Evolutionary conservation across 2,329 filamentous ascomycete species (phyloP).

Genomic region (Dichotomopilus funicola): DNA sequence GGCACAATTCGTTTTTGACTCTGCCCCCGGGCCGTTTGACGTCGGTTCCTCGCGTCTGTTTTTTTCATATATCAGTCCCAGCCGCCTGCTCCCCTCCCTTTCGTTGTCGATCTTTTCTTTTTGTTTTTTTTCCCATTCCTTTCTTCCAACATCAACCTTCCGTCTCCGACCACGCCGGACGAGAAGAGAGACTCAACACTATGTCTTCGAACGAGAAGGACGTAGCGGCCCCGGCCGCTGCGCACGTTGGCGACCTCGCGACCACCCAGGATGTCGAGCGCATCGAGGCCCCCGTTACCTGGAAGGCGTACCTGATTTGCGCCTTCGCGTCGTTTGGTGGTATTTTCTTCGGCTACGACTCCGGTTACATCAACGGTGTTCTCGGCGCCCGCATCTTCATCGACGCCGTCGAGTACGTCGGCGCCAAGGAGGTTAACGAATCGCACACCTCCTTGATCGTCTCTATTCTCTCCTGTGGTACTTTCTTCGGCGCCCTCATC

Average conservation of each 20-base stretch:
- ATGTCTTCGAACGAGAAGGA: conserved; percentile 23
- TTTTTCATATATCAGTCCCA: background rate
- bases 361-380: conserved; percentile 67
- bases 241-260: conserved; percentile 28
- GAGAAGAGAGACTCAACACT: conserved; percentile 2
- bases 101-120: conserved; percentile 5
- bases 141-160: background rate
- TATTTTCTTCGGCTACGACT: conserved; percentile 76
- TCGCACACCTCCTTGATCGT: conserved; percentile 53
- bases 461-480: conserved; percentile 70
- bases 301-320: conserved; percentile 63
- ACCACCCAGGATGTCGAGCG: conserved; percentile 47
- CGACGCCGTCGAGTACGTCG: conserved; percentile 41
- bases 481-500: conserved; percentile 72
- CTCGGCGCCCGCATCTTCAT: conserved; percentile 48
- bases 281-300: conserved; percentile 62
- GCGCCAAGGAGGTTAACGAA: conserved; percentile 31
- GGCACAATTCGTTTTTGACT: background rate
- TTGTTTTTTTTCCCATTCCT: conserved; percentile 1
- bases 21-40: background rate
- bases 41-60: background rate
- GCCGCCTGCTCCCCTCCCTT: conserved; percentile 1
- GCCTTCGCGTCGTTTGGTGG: conserved; percentile 65
- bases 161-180: background rate
- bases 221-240: conserved; percentile 3